Conservation (phyloP, 2,329 filamentous ascomycete species). For the Sporothrix globosa region DNA sequence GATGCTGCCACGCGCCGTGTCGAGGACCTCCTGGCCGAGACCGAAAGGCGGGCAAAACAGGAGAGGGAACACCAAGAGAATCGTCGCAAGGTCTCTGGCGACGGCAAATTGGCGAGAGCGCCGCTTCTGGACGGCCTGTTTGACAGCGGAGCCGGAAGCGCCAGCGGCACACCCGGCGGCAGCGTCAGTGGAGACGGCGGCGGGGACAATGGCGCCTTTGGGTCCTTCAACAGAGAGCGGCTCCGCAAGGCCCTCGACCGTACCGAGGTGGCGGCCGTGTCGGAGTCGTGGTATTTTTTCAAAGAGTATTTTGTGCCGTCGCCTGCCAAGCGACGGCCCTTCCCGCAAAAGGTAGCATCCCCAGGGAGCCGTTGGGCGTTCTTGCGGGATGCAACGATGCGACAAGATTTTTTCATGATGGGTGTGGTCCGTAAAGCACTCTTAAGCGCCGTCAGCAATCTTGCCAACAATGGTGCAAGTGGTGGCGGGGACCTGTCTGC, state of each 20-base stretch:
- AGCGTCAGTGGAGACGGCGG: neutral
- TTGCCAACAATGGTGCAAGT: neutral
- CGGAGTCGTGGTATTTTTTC: slow-evolving; percentile 57
- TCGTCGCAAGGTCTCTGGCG: neutral
- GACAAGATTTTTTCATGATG: slow-evolving; percentile 63
- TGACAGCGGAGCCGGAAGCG: slow-evolving; percentile 17
- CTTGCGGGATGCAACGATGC: slow-evolving; percentile 53
- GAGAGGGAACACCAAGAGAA: slow-evolving; percentile 25
- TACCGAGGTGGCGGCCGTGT: slow-evolving; percentile 48
- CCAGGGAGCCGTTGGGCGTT: slow-evolving; percentile 50
- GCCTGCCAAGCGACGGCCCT: slow-evolving; percentile 41
- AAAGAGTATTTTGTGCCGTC: slow-evolving; percentile 41
- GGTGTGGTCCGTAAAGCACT: slow-evolving; percentile 63
- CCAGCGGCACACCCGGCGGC: neutral
- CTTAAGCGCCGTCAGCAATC: slow-evolving; percentile 11
- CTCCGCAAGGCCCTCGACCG: slow-evolving; percentile 54
- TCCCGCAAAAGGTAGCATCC: slow-evolving; percentile 46
- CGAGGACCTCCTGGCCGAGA: slow-evolving; percentile 44
- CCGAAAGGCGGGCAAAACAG: slow-evolving; percentile 30
- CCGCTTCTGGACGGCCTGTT: slow-evolving; percentile 43
- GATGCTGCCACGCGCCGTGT: slow-evolving; percentile 58
- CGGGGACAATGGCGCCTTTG: slow-evolving; percentile 36
- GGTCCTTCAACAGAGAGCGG: slow-evolving; percentile 45
- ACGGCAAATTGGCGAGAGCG: slow-evolving; percentile 33
- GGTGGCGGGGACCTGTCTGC: slow-evolving; percentile 3